Percentiles rank a stretch among this genome's conserved stretches.
Evolutionary conservation across 1,139 yeast species (phyloP).

Genomic region (Geotrichum cucujoidarum): DNA sequence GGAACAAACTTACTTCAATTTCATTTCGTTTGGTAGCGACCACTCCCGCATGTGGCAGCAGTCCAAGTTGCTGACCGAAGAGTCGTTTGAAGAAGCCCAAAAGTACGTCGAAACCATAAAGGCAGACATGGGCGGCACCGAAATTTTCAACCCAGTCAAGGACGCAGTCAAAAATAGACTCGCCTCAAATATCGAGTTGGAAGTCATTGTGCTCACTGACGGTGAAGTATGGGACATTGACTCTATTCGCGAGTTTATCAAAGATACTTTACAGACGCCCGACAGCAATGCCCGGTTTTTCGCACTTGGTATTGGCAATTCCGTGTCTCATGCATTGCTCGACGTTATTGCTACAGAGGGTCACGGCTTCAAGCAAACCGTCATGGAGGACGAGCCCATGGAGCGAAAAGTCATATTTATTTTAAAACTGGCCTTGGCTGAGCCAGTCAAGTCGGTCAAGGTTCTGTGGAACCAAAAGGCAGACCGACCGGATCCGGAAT

Average conservation of each 20-base stretch:
- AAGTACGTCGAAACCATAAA: constrained; percentile 4
- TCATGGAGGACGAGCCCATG: constrained; percentile 13
- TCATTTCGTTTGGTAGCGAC: constrained; percentile 16
- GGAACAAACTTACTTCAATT: constrained; percentile 7
- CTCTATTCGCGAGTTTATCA: not conserved
- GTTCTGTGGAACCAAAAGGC: constrained; percentile 10
- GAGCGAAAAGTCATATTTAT: constrained; percentile 14
- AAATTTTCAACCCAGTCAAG: constrained; percentile 8
- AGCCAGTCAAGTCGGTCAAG: not conserved
- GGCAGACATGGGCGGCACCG: constrained; percentile 18
- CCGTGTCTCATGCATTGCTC: constrained; percentile 15
- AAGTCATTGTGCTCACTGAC: constrained; percentile 17
- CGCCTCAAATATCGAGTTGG: constrained; percentile 6
- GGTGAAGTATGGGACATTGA: constrained; percentile 9
- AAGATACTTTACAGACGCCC: constrained; percentile 1
- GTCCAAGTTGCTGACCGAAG: constrained; percentile 10
- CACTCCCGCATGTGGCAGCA: constrained; percentile 8
- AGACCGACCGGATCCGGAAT: not conserved
- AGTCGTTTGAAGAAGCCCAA: constrained; percentile 8
- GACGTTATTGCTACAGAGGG: constrained; percentile 11
- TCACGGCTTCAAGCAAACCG: constrained; percentile 11
- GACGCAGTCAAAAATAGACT: constrained; percentile 7
- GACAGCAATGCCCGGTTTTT: constrained; percentile 6
- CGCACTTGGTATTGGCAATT: constrained; percentile 16
- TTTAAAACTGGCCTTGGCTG: constrained; percentile 7